Evolutionary conservation across 768 basidiomycete genomes (phyloP).

Genomic region (Mycena amicta): DNA sequence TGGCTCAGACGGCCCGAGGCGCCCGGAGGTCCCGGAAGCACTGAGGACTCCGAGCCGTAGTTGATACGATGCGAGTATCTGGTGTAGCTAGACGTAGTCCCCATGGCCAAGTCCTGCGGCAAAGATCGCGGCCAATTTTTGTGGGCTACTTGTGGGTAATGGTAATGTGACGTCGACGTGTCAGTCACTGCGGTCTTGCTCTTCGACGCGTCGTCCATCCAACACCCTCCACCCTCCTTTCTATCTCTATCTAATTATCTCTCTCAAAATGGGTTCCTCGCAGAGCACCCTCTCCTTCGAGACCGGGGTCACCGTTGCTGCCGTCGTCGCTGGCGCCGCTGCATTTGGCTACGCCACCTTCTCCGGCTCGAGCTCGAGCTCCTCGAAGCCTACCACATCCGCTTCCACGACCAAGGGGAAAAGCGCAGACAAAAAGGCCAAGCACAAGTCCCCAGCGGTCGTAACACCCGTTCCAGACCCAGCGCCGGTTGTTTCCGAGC

Average conservation of each 20-base stretch:
- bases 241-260: neutral
- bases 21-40: too few relatives aligned
- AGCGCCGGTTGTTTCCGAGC: neutral
- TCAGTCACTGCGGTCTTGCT: neutral
- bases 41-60: too few relatives aligned
- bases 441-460: neutral
- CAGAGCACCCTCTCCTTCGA: slow-evolving; percentile 12
- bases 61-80: too few relatives aligned
- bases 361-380: neutral
- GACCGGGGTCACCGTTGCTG: slow-evolving; percentile 1
- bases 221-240: neutral
- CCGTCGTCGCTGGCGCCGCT: slow-evolving; percentile 11
- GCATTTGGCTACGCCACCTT: slow-evolving; percentile 5
- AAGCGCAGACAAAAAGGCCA: slow-evolving; percentile 7
- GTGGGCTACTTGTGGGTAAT: too few relatives aligned
- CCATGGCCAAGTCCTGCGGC: too few relatives aligned
- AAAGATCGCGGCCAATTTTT: too few relatives aligned
- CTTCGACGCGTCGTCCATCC: neutral
- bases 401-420: neutral
- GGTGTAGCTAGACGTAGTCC: too few relatives aligned
- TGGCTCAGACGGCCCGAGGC: too few relatives aligned
- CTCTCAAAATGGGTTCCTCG: slow-evolving; percentile 13
- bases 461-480: neutral
- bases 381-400: neutral
- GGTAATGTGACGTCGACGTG: too few relatives aligned